These are phyloP conservation scores for Lindgomyces ingoldianus DNA, from an alignment of 495 filamentous ascomycete species.

Conservation along the genomic window DNA sequence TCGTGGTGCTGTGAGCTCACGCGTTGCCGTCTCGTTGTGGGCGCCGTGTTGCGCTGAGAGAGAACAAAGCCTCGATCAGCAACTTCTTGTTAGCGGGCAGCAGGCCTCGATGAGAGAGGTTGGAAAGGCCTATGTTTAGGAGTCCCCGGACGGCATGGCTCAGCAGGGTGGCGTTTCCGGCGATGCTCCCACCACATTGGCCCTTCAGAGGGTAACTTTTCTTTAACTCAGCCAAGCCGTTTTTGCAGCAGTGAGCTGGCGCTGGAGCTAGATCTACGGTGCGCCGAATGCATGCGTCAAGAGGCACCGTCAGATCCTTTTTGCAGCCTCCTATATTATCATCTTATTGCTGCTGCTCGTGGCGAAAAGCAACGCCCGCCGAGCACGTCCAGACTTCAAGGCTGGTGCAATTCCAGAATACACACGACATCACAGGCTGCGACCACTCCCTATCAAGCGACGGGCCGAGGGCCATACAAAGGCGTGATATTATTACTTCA, in stretches of 20 bases:
- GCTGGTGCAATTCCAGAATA: too few relatives aligned
- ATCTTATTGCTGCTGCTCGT: background rate
- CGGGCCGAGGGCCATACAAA: too few relatives aligned
- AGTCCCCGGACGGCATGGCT: background rate
- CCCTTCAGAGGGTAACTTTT: background rate
- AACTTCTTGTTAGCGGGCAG: background rate
- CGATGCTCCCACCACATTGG: background rate
- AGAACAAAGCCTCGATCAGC: constrained; percentile 9
- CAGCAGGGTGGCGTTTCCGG: background rate
- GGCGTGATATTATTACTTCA: constrained; percentile 16
- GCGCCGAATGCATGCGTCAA: background rate
- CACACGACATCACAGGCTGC: too few relatives aligned
- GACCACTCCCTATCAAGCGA: too few relatives aligned
- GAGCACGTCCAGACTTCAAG: background rate
- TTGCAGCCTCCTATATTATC: too few relatives aligned
- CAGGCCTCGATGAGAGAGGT: background rate
- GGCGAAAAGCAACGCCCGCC: background rate
- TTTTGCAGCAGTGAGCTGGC: too few relatives aligned
- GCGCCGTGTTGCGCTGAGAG: background rate
- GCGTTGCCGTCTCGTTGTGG: background rate
- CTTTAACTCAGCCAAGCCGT: background rate
- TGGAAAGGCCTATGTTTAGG: constrained; percentile 11
- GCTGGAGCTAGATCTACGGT: background rate
- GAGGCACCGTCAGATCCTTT: background rate
- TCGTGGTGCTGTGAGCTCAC: background rate